Evolutionary conservation across 1,139 yeast species (phyloP).

Genomic region (Citeromyces hawaiiensis): DNA sequence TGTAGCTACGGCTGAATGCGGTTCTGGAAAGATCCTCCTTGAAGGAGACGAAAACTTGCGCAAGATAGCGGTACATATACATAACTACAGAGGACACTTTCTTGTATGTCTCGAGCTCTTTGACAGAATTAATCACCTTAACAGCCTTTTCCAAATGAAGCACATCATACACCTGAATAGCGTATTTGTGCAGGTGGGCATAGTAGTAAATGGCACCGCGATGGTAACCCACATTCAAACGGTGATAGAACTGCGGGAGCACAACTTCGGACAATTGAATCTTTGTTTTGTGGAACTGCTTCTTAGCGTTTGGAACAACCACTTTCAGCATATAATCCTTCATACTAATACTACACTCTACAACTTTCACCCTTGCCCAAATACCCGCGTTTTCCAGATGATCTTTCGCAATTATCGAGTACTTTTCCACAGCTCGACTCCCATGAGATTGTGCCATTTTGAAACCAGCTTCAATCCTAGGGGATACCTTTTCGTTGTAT

Average conservation of each 20-base stretch:
- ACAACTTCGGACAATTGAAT: neutral
- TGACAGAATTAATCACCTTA: neutral
- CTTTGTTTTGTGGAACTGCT: neutral
- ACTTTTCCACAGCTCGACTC: neutral
- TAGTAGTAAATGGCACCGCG: neutral
- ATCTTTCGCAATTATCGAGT: neutral
- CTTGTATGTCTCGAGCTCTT: neutral
- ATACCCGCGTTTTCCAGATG: neutral
- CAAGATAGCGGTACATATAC: neutral
- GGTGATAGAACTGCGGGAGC: neutral
- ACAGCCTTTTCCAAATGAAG: neutral
- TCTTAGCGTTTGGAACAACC: neutral
- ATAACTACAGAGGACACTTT: neutral
- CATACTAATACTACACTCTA: neutral
- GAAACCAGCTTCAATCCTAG: neutral
- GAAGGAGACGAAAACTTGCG: neutral
- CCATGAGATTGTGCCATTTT: neutral
- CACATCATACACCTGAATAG: neutral
- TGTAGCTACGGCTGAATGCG: conserved; percentile 9
- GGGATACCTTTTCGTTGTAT: neutral
- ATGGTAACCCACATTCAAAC: neutral
- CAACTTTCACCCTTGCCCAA: neutral
- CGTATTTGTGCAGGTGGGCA: neutral
- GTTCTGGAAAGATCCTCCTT: neutral
- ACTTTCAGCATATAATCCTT: neutral